phyloP scores from a whole-genome alignment of 164 flowering plant genomes.

The Protea cynaroides region DNA sequence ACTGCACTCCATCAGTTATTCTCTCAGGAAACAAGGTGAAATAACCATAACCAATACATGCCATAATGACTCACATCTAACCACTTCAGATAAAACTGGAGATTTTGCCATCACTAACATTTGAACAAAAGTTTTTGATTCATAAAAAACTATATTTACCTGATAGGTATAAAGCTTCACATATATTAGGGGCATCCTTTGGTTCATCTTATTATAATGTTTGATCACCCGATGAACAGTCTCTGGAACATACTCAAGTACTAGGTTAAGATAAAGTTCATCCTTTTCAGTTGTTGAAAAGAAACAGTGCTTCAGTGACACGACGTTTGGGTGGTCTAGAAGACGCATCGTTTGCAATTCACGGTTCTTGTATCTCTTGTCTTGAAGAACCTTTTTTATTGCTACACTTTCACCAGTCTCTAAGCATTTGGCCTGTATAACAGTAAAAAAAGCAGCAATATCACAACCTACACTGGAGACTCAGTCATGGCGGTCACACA shows the following conservation, averaged over 20 bases:
- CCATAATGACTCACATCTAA: too few species aligned
- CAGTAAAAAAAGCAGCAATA: neutral
- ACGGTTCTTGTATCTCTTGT: conserved; percentile 69
- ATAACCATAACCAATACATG: too few species aligned
- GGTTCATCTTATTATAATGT: conserved; percentile 55
- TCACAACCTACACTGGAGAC: neutral
- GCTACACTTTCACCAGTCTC: conserved; percentile 75
- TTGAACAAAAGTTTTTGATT: too few species aligned
- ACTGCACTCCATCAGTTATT: neutral
- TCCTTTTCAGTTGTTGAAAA: conserved; percentile 62
- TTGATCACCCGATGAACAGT: conserved; percentile 57
- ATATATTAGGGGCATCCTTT: conserved; percentile 53
- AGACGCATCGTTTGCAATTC: conserved; percentile 73
- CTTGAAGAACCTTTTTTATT: conserved; percentile 70
- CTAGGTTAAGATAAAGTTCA: conserved; percentile 57
- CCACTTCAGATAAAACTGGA: too few species aligned
- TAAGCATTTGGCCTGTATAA: conserved; percentile 62
- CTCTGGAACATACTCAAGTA: conserved; percentile 64
- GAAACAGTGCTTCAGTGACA: conserved; percentile 57
- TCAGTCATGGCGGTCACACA: neutral
- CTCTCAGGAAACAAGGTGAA: too few species aligned
- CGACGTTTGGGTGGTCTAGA: conserved; percentile 61
- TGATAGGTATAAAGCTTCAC: conserved; percentile 54
- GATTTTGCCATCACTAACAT: too few species aligned
- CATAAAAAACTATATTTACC: conserved; percentile 19